These are phyloP conservation scores for Phytophthora ramorum DNA, from an alignment of 352 stramenopile genomes.

Conservation along the genomic window DNA sequence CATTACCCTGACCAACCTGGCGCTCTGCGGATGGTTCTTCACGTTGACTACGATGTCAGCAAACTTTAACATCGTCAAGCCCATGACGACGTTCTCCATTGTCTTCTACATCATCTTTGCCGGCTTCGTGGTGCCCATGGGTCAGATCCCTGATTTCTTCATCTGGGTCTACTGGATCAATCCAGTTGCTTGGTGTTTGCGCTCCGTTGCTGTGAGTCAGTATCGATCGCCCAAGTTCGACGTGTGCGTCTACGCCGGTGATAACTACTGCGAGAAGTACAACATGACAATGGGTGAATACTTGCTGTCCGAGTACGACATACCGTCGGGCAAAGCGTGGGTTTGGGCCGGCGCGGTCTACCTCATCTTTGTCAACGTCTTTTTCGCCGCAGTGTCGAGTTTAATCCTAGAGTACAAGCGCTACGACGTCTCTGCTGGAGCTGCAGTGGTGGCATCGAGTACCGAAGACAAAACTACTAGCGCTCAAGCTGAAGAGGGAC, in stretches of 20 bases:
- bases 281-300: conserved; percentile 43
- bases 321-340: conserved; percentile 41
- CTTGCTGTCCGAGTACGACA: conserved; percentile 31
- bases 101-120: conserved; percentile 48
- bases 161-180: conserved; percentile 72
- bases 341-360: conserved; percentile 29
- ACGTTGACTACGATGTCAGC: conserved; percentile 27
- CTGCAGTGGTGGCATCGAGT: conserved; percentile 18
- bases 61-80: conserved; percentile 31
- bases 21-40: conserved; percentile 28
- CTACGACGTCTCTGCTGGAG: conserved; percentile 23
- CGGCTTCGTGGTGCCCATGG: conserved; percentile 45
- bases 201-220: conserved; percentile 42
- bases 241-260: conserved; percentile 31
- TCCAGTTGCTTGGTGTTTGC: conserved; percentile 52
- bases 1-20: conserved; percentile 25
- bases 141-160: conserved; percentile 41
- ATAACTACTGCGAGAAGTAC: conserved; percentile 36
- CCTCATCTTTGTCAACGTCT: conserved; percentile 22
- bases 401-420: conserved; percentile 37
- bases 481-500: conserved; percentile 8
- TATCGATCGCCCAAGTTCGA: conserved; percentile 42
- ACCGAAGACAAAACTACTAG: conserved; percentile 10
- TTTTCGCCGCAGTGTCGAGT: conserved; percentile 33
- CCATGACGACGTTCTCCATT: conserved; percentile 35